Evolutionary conservation across 306 rosid species (phyloP).

Genomic region (Delonix regia): DNA sequence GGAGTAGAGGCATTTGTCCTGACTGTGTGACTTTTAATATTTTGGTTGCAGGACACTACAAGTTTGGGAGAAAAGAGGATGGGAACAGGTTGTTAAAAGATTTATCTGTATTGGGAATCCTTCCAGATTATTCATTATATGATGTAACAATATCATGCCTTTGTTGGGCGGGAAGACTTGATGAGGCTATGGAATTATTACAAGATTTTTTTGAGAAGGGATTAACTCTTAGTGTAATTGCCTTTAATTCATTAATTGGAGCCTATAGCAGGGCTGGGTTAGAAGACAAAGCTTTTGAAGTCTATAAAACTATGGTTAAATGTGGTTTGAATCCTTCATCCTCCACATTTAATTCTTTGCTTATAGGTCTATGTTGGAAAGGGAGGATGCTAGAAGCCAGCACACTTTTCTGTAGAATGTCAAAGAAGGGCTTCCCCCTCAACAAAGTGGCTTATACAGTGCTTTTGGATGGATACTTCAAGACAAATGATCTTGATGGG

Average conservation of each 20-base stretch:
- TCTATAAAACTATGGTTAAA: conserved; percentile 53
- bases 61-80: conserved; percentile 70
- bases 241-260: conserved; percentile 73
- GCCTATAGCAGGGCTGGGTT: conserved; percentile 69
- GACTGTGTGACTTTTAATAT: conserved; percentile 78
- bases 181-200: conserved; percentile 57
- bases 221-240: conserved; percentile 56
- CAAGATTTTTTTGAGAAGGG: conserved; percentile 70
- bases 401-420: conserved; percentile 56
- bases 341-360: conserved; percentile 69
- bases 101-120: conserved; percentile 40
- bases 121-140: conserved; percentile 48
- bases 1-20: conserved; percentile 52
- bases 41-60: conserved; percentile 67
- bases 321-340: conserved; percentile 63
- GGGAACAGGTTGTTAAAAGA: conserved; percentile 54
- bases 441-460: conserved; percentile 62
- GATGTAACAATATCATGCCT: conserved; percentile 59
- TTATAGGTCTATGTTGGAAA: conserved; percentile 63
- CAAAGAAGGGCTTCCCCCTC: conserved; percentile 66
- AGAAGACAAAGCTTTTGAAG: conserved; percentile 61
- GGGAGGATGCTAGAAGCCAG: conserved; percentile 69
- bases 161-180: conserved; percentile 73
- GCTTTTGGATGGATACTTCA: conserved; percentile 70
- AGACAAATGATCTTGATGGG: conserved; percentile 56